phyloP scores from a whole-genome alignment of 768 basidiomycete species.

The Amanita pseudoporphyria region DNA sequence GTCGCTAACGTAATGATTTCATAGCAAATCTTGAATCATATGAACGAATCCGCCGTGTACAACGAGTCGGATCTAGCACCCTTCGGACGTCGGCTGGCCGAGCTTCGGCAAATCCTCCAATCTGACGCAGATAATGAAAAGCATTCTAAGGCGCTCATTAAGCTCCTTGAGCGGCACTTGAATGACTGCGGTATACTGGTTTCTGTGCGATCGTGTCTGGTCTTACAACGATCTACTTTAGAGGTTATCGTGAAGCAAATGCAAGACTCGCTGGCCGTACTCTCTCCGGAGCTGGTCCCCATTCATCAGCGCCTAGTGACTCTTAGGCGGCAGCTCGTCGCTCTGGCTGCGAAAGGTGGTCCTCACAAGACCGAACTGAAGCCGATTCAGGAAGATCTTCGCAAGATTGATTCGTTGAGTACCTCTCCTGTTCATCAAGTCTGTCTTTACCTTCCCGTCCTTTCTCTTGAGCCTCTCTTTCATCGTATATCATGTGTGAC shows the following conservation, averaged over 20 bases:
- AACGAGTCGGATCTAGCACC: conserved; percentile 86
- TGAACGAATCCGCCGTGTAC: conserved; percentile 94
- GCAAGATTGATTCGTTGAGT: conserved; percentile 96
- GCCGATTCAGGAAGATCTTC: conserved; percentile 82
- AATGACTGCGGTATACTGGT: conserved; percentile 78
- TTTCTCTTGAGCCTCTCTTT: conserved; percentile 13
- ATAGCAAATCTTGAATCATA: conserved; percentile 90
- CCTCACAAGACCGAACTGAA: conserved; percentile 82
- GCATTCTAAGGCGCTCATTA: conserved; percentile 81
- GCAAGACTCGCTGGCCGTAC: conserved; percentile 76
- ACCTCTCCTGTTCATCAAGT: conserved; percentile 24
- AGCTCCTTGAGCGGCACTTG: conserved; percentile 82
- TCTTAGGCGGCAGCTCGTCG: conserved; percentile 80
- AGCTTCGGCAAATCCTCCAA: conserved; percentile 80
- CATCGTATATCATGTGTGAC: conserved; percentile 8
- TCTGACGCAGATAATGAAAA: conserved; percentile 73
- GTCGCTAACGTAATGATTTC: conserved; percentile 13
- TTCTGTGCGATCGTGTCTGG: background rate
- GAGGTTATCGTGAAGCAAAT: conserved; percentile 70
- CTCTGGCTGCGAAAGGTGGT: conserved; percentile 81
- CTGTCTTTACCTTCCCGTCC: conserved; percentile 19
- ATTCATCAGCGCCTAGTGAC: conserved; percentile 84
- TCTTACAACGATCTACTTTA: conserved; percentile 19
- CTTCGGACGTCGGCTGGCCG: conserved; percentile 71
- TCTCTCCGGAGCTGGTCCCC: conserved; percentile 85